Evolutionary conservation across 2,329 filamentous ascomycete genomes (phyloP).

Genomic region (Sporothrix pallida): DNA sequence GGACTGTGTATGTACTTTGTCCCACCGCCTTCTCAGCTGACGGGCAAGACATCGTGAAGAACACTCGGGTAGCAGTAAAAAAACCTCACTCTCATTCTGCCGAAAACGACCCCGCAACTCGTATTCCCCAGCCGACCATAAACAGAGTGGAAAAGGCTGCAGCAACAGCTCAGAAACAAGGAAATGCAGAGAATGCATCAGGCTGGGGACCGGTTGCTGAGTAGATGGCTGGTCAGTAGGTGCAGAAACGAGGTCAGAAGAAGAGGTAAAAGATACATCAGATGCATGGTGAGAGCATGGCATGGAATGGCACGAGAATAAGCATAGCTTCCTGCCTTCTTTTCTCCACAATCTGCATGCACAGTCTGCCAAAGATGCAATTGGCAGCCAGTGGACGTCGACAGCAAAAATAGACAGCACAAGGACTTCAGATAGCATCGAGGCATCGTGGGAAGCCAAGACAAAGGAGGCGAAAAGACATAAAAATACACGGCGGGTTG

Average conservation of each 20-base stretch:
- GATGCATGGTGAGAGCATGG: no score
- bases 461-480: not conserved
- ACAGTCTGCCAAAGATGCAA: no score
- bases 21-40: slow-evolving; percentile 3
- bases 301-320: no score
- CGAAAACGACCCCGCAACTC: slow-evolving; percentile 7
- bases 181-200: not conserved
- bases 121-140: slow-evolving; percentile 14
- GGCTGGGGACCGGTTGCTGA: not conserved
- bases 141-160: not conserved
- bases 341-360: no score
- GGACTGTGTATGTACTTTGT: no score
- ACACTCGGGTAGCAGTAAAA: not conserved
- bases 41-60: not conserved
- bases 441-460: no score
- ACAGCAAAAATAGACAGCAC: no score
- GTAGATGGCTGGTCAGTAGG: not conserved
- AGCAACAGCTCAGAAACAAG: not conserved
- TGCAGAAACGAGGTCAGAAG: not conserved
- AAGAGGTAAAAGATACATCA: not conserved
- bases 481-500: not conserved
- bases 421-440: no score
- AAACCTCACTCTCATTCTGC: not conserved
- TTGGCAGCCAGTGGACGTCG: no score
- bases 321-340: no score